Conservation (phyloP, 768 basidiomycete genomes). For the Boletus bicolor region DNA sequence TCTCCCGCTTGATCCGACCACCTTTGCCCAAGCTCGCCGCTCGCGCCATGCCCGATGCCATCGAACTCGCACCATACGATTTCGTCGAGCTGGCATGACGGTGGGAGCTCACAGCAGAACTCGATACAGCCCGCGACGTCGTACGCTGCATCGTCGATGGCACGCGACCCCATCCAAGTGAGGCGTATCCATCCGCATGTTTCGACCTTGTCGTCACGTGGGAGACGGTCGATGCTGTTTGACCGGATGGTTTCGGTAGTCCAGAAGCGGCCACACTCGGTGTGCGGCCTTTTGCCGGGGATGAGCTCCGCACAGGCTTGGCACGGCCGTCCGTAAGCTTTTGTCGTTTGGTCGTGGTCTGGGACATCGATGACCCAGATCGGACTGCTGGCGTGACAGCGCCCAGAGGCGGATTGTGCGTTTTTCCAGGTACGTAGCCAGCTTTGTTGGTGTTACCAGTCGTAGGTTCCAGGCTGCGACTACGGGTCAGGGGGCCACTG, state of each 20-base stretch:
- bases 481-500: constrained; percentile 20
- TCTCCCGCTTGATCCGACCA: constrained; percentile 60
- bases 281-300: constrained; percentile 30
- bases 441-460: constrained; percentile 12
- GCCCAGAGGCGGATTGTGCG: constrained; percentile 24
- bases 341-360: constrained; percentile 59
- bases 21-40: constrained; percentile 39
- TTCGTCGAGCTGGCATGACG: constrained; percentile 12
- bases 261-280: constrained; percentile 21
- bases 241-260: constrained; percentile 11
- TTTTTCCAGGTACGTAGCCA: constrained; percentile 32
- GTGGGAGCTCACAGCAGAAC: constrained; percentile 5
- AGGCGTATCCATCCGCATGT: constrained; percentile 25
- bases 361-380: constrained; percentile 39
- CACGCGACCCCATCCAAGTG: constrained; percentile 35
- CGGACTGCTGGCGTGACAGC: constrained; percentile 64
- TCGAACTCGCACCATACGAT: constrained; percentile 12
- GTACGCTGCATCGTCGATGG: constrained; percentile 33
- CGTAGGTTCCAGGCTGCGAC: constrained; percentile 28
- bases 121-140: constrained; percentile 21
- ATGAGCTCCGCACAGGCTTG: constrained; percentile 19
- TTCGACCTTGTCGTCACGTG: constrained; percentile 27
- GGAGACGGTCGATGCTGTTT: neutral
- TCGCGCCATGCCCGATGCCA: constrained; percentile 10
- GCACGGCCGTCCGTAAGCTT: constrained; percentile 44